Evolutionary conservation across 2,329 filamentous ascomycete species (phyloP), one percentile per base, ranked within the genome.

Genomic region (Calonectria pteridis): DNA sequence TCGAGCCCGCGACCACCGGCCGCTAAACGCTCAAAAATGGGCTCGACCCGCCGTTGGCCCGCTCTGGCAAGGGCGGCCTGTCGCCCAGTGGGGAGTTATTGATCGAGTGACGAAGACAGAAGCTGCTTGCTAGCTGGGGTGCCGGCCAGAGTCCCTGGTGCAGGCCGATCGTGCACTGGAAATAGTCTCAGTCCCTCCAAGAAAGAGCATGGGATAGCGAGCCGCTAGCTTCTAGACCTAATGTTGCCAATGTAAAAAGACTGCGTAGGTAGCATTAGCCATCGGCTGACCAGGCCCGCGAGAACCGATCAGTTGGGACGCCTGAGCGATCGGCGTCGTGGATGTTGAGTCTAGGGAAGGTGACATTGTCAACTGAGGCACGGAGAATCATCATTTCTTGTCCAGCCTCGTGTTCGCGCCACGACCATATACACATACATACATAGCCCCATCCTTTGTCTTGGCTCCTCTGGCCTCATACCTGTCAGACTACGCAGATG

Each of bases 311-410:
- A 62, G 55, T 40, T 62, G 55, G 55, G 55, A 40, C 55, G 23
- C 55, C 55, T 62, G 55, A 28, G 35, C 55, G 55, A 62, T 62
- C 55, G 55, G 55, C 55, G 33, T 62, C 55, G 55, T 62, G 55
- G 55, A 26, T 59, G 53, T 62, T 40, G 55, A 62, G 33, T 37
- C n/a, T 26, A 62, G 55, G 55, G 55, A 62, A 62, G 55, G 55
- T 62, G 55, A 62, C 55, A 62, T 62, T 62, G 55, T 26, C 55
- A 62, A 62, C 55, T 40, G 55, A 62, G 55, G 55, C 55, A 62
- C 55, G n/a, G 55, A n/a, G 33, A 62, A 16, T 26, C 20, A 28
- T 62, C 55, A 62, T 62, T 62, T 62, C 55, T 37, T 40, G 31
- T 14, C n/a, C 26, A 37, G 55, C 35, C 55, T 62, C 55, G 55